These are phyloP conservation scores for Glaciozyma martinii DNA, from an alignment of 768 basidiomycete genomes.

Conservation along the genomic window DNA sequence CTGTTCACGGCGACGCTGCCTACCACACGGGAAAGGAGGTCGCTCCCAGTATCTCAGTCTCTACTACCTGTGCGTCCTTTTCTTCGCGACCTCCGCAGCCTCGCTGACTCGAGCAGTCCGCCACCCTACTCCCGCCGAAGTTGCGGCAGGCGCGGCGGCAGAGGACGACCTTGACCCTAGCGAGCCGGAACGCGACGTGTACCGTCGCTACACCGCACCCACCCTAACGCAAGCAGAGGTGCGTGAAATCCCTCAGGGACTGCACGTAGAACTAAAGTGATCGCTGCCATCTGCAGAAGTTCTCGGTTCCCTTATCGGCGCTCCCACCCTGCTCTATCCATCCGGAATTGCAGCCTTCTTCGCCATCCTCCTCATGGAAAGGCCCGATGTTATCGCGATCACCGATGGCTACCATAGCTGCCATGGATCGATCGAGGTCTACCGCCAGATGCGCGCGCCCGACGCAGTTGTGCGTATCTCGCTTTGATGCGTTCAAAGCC, in stretches of 20 bases:
- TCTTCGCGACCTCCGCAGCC: background rate
- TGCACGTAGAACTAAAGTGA: too few species aligned
- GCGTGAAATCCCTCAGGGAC: too few species aligned
- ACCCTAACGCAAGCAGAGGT: slow-evolving; percentile 46
- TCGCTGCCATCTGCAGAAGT: too few species aligned
- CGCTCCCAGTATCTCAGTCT: slow-evolving; percentile 11
- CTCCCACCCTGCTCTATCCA: slow-evolving; percentile 35
- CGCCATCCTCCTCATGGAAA: slow-evolving; percentile 58
- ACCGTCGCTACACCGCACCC: slow-evolving; percentile 49
- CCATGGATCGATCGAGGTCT: slow-evolving; percentile 58
- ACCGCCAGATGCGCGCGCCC: slow-evolving; percentile 45
- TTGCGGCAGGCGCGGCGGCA: slow-evolving; percentile 9
- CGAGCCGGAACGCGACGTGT: slow-evolving; percentile 56
- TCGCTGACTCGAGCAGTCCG: slow-evolving; percentile 25
- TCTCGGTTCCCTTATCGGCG: slow-evolving; percentile 39
- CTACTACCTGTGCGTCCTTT: background rate
- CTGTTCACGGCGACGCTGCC: slow-evolving; percentile 17
- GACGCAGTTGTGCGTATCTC: slow-evolving; percentile 41
- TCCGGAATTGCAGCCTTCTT: slow-evolving; percentile 68
- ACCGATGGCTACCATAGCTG: slow-evolving; percentile 64
- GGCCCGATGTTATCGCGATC: slow-evolving; percentile 71
- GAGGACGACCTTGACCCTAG: slow-evolving; percentile 40
- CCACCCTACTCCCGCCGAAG: slow-evolving; percentile 22
- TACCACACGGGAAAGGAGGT: slow-evolving; percentile 2
- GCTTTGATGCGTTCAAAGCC: too few species aligned